These are phyloP conservation scores for Stachybotrys elegans DNA, from an alignment of 2,329 filamentous ascomycete genomes.

Conservation along the genomic window DNA sequence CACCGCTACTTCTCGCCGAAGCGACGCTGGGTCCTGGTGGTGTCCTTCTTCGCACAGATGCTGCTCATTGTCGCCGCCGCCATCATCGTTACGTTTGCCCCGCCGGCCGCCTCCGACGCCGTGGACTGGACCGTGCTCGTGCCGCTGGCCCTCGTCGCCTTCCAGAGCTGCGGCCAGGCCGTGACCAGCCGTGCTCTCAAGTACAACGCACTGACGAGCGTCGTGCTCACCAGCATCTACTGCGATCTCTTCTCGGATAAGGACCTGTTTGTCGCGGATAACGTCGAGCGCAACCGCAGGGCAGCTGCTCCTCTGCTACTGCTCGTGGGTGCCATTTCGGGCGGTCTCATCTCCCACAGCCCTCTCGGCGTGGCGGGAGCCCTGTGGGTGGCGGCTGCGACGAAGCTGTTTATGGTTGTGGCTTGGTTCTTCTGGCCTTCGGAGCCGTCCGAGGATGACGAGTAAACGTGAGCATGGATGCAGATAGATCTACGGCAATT, in stretches of 20 bases:
- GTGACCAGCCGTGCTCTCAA: slow-evolving; percentile 67
- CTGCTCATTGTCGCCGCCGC: slow-evolving; percentile 47
- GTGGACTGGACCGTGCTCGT: slow-evolving; percentile 56
- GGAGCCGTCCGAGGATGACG: slow-evolving; percentile 27
- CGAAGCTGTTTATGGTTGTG: slow-evolving; percentile 53
- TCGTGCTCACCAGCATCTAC: slow-evolving; percentile 77
- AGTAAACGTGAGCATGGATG: too few species aligned
- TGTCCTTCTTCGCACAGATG: slow-evolving; percentile 51
- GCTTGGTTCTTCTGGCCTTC: slow-evolving; percentile 59
- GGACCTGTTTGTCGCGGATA: slow-evolving; percentile 37
- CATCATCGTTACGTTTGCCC: slow-evolving; percentile 44
- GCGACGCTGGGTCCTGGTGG: slow-evolving; percentile 59
- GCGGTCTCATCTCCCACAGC: slow-evolving; percentile 45
- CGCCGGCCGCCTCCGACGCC: slow-evolving; percentile 34
- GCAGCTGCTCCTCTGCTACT: slow-evolving; percentile 44
- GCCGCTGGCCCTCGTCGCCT: slow-evolving; percentile 65
- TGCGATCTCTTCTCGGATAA: slow-evolving; percentile 72
- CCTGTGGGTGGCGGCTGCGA: slow-evolving; percentile 52
- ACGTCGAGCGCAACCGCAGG: slow-evolving; percentile 46
- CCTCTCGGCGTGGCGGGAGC: slow-evolving; percentile 44
- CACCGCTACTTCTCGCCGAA: slow-evolving; percentile 58
- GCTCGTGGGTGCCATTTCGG: slow-evolving; percentile 43
- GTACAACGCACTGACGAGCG: slow-evolving; percentile 68
- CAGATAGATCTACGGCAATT: too few species aligned
- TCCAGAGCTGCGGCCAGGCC: slow-evolving; percentile 74